Evolutionary conservation across 805 yeast species (phyloP).

Genomic region (Metschnikowia santaceciliae): DNA sequence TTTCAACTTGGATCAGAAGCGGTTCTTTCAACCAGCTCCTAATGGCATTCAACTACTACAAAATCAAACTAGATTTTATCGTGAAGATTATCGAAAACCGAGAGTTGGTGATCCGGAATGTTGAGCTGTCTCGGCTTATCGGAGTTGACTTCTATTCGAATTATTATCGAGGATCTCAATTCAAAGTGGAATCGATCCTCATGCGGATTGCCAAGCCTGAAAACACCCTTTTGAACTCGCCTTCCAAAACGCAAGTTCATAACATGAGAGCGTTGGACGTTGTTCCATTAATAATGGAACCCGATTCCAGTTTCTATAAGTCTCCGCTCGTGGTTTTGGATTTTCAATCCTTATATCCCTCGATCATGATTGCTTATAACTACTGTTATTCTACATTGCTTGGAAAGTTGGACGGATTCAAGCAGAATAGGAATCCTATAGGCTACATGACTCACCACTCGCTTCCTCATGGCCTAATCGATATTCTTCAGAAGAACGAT

Average conservation of each 20-base stretch:
- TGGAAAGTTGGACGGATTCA: conserved; percentile 56
- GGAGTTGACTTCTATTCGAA: conserved; percentile 91
- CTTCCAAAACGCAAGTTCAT: conserved; percentile 75
- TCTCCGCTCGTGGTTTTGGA: conserved; percentile 89
- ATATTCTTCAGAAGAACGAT: conserved; percentile 45
- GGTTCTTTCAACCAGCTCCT: conserved; percentile 37
- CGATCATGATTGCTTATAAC: conserved; percentile 99
- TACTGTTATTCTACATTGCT: conserved; percentile 74
- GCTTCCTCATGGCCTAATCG: conserved; percentile 55
- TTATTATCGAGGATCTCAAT: conserved; percentile 89
- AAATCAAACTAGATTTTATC: conserved; percentile 41
- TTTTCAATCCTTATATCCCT: conserved; percentile 92
- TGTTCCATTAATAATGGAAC: conserved; percentile 91
- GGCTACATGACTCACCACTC: conserved; percentile 48
- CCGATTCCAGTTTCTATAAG: conserved; percentile 76
- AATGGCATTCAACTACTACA: conserved; percentile 44
- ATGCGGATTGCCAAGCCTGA: conserved; percentile 73
- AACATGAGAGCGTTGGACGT: conserved; percentile 82
- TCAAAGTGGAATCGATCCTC: conserved; percentile 83
- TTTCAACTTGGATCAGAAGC: conserved; percentile 38
- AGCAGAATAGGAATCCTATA: conserved; percentile 42
- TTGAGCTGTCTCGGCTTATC: conserved; percentile 78
- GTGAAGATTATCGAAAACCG: conserved; percentile 50
- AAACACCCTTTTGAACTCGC: conserved; percentile 68
- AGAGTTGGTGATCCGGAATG: conserved; percentile 65